These are phyloP conservation scores for Mycena sanguinolenta DNA, from an alignment of 768 basidiomycete genomes.

Conservation along the genomic window DNA sequence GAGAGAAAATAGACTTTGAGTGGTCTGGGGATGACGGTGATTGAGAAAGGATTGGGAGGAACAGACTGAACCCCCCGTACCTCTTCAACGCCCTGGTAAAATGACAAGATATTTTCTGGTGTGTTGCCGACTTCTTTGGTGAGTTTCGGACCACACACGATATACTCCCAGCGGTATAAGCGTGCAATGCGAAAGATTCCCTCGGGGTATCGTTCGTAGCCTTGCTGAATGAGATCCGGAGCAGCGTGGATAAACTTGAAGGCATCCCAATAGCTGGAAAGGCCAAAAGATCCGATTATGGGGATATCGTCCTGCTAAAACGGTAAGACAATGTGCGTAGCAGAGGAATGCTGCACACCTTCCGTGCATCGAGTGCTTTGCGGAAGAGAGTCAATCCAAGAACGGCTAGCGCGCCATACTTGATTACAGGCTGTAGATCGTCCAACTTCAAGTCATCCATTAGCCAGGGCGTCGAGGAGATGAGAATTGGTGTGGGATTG, in stretches of 20 bases:
- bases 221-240: conserved; percentile 9
- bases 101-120: conserved; percentile 55
- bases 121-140: conserved; percentile 58
- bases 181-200: conserved; percentile 26
- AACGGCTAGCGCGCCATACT: conserved; percentile 4
- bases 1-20: conserved; percentile 3
- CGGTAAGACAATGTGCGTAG: background rate
- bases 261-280: conserved; percentile 26
- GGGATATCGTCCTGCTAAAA: conserved; percentile 9
- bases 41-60: background rate
- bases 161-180: conserved; percentile 51
- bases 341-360: conserved; percentile 3
- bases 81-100: conserved; percentile 47
- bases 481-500: background rate
- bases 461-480: background rate
- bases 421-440: background rate
- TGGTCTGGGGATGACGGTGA: background rate
- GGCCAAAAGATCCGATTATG: conserved; percentile 19
- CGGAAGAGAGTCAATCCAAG: background rate
- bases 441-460: conserved; percentile 3
- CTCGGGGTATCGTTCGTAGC: conserved; percentile 26
- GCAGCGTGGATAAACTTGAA: conserved; percentile 17
- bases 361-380: conserved; percentile 1
- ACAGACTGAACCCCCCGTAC: conserved; percentile 38
- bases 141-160: conserved; percentile 48